Evolutionary conservation across 108 stramenopile genomes (phyloP).

Genomic region (Skeletonema tropicum): DNA sequence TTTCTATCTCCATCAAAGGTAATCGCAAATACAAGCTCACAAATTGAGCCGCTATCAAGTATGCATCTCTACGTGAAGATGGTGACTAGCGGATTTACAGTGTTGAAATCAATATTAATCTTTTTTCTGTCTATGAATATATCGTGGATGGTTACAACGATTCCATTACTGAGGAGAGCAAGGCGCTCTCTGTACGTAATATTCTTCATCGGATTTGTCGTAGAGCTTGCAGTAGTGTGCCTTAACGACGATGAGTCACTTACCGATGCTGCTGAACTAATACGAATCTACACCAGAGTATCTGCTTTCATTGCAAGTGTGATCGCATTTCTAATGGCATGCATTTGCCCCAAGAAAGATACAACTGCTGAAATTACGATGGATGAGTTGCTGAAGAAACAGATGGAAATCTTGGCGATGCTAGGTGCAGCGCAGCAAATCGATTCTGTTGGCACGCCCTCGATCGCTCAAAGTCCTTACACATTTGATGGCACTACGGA

Average conservation of each 20-base stretch:
- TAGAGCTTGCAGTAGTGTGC: constrained; percentile 22
- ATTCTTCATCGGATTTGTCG: constrained; percentile 26
- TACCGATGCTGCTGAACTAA: constrained; percentile 3
- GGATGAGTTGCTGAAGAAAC: constrained; percentile 29
- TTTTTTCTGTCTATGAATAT: constrained; percentile 37
- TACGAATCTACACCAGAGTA: constrained; percentile 26
- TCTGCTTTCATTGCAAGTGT: not conserved
- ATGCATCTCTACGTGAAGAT: constrained; percentile 35
- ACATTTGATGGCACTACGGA: not conserved
- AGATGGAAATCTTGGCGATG: constrained; percentile 30
- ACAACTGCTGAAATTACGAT: constrained; percentile 4
- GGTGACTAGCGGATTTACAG: constrained; percentile 34
- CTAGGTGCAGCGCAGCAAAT: constrained; percentile 14
- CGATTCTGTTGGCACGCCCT: constrained; percentile 3
- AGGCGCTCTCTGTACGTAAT: constrained; percentile 27
- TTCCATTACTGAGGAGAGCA: constrained; percentile 19
- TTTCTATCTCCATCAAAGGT: constrained; percentile 13
- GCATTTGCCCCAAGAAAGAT: constrained; percentile 7
- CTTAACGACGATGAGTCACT: not conserved
- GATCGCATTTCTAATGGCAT: constrained; percentile 20
- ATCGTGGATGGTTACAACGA: constrained; percentile 30
- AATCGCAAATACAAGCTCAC: constrained; percentile 30
- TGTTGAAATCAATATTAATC: constrained; percentile 31
- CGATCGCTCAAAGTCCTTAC: not conserved
- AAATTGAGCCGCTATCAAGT: constrained; percentile 41